These are phyloP conservation scores for Mallotus repandus DNA, from an alignment of 441 rosid genomes.

Conservation along the genomic window DNA sequence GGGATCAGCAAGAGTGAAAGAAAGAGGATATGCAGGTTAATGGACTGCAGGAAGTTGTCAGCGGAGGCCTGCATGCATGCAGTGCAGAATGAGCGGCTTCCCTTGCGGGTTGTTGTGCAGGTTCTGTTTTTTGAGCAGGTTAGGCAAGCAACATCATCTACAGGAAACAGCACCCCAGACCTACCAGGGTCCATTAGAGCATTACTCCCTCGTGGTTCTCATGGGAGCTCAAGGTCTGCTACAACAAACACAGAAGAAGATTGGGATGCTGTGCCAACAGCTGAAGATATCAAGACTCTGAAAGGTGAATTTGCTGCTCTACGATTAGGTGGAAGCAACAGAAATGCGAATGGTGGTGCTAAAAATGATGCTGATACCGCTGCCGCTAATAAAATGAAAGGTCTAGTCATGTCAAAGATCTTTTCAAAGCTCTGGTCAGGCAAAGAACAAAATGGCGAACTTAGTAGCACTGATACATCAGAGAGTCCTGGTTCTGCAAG, in stretches of 20 bases:
- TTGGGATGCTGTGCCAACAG: conserved; percentile 52
- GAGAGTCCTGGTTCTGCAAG: conserved; percentile 65
- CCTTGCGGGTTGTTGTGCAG: conserved; percentile 81
- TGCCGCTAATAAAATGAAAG: conserved; percentile 52
- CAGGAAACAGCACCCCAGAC: conserved; percentile 53
- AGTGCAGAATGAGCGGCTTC: conserved; percentile 83
- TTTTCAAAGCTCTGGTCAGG: conserved; percentile 70
- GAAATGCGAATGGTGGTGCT: conserved; percentile 30
- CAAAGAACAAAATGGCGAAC: conserved; percentile 58
- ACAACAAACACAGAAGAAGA: conserved; percentile 55
- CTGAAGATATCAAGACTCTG: conserved; percentile 42
- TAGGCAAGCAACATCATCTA: conserved; percentile 54
- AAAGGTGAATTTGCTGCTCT: conserved; percentile 36
- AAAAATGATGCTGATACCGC: conserved; percentile 42
- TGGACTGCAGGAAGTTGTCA: conserved; percentile 82
- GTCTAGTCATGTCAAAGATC: conserved; percentile 68
- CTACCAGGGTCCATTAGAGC: conserved; percentile 45
- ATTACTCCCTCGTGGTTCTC: conserved; percentile 57
- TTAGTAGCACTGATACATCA: conserved; percentile 82
- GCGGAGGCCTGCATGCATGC: conserved; percentile 73
- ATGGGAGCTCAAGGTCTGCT: conserved; percentile 40
- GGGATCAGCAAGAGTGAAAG: conserved; percentile 68
- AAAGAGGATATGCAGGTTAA: conserved; percentile 72
- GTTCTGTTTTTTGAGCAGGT: conserved; percentile 88
- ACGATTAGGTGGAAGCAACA: conserved; percentile 33